Conservation (phyloP, 2,329 filamentous ascomycete genomes). For the Beauveria caledonica region DNA sequence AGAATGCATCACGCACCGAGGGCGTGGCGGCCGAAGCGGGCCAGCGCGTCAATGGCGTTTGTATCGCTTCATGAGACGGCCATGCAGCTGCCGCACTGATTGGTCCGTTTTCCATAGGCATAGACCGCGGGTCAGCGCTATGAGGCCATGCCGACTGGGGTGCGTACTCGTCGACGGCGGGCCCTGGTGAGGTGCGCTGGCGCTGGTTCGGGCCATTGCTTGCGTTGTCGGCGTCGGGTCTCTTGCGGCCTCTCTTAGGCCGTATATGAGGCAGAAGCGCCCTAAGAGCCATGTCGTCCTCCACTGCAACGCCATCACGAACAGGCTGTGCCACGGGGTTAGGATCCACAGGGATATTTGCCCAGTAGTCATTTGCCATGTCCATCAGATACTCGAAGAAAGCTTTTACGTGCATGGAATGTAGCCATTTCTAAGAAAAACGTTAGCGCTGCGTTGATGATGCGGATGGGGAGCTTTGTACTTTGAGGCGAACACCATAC, state of each 20-base stretch:
- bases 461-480: slow-evolving; percentile 28
- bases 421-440: slow-evolving; percentile 76
- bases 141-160: slow-evolving; percentile 17
- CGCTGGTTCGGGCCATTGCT: slow-evolving; percentile 47
- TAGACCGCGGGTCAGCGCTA: background rate
- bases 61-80: slow-evolving; percentile 40
- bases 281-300: slow-evolving; percentile 82
- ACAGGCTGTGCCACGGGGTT: slow-evolving; percentile 55
- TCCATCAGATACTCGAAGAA: slow-evolving; percentile 87
- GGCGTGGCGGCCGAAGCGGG: slow-evolving; percentile 74
- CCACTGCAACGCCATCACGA: slow-evolving; percentile 73
- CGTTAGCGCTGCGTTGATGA: slow-evolving; percentile 4
- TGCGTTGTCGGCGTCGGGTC: slow-evolving; percentile 52
- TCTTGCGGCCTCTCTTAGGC: slow-evolving; percentile 53
- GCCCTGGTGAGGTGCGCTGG: slow-evolving; percentile 49
- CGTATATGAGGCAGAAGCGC: slow-evolving; percentile 72
- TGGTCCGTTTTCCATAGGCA: slow-evolving; percentile 30
- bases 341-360: slow-evolving; percentile 58
- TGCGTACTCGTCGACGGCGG: slow-evolving; percentile 30
- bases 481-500: slow-evolving; percentile 87
- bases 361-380: slow-evolving; percentile 73
- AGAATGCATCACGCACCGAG: slow-evolving; percentile 42
- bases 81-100: slow-evolving; percentile 18
- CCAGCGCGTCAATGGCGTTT: slow-evolving; percentile 60
- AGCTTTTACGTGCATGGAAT: slow-evolving; percentile 88